Evolutionary conservation across 768 basidiomycete genomes (phyloP).

Genomic region (Calocera cornea): DNA sequence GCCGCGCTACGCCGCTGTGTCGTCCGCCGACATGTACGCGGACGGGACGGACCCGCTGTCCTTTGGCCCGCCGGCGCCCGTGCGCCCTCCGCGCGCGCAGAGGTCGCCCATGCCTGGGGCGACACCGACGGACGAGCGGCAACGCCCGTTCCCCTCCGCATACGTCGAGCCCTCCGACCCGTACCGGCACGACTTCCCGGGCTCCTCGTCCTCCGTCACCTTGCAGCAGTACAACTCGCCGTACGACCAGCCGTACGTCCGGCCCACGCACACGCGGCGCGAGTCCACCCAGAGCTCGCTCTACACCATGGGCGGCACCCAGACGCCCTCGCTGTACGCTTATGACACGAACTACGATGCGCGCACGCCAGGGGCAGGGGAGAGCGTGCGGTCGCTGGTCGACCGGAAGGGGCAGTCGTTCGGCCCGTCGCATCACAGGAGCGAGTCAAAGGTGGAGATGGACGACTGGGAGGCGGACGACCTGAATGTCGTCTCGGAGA

Average conservation of each 20-base stretch:
- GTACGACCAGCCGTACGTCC: background rate
- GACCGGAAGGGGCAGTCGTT: background rate
- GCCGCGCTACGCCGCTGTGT: background rate
- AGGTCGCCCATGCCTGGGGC: background rate
- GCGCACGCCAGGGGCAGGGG: background rate
- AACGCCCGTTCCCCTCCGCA: background rate
- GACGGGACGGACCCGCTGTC: background rate
- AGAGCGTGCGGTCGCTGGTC: slow-evolving; percentile 4
- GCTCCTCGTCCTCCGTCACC: background rate
- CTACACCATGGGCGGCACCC: background rate
- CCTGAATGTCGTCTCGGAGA: slow-evolving; percentile 45
- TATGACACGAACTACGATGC: background rate
- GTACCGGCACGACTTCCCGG: background rate
- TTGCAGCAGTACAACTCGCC: background rate
- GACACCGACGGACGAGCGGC: background rate
- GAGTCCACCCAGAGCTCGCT: background rate
- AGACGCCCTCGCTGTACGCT: background rate
- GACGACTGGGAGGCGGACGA: slow-evolving; percentile 47
- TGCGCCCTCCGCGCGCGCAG: background rate
- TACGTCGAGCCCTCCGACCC: background rate
- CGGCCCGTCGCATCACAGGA: background rate
- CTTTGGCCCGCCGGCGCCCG: background rate
- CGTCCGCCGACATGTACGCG: background rate
- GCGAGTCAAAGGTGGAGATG: slow-evolving; percentile 32
- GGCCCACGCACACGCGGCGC: background rate